Percentiles rank a stretch among this genome's conserved stretches.
phyloP scores from a whole-genome alignment of 352 stramenopile genomes.

The Phytophthora vignae region DNA sequence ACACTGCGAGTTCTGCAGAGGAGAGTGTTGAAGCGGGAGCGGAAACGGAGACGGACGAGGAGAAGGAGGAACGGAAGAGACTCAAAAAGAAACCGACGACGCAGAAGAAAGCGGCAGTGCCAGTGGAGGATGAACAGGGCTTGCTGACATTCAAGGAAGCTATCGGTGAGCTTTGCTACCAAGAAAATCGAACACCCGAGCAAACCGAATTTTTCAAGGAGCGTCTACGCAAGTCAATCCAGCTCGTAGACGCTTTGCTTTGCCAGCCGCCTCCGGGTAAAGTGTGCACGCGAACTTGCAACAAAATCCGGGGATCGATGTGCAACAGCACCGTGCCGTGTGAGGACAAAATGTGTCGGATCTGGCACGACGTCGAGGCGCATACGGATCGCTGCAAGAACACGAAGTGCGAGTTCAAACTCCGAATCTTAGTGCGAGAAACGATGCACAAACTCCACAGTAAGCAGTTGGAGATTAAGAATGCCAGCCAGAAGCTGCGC shows the following conservation, averaged over 20 bases:
- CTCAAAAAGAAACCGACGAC: constrained; percentile 12
- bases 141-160: constrained; percentile 64
- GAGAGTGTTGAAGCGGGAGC: constrained; percentile 33
- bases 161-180: constrained; percentile 73
- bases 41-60: constrained; percentile 36
- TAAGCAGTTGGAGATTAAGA: constrained; percentile 55
- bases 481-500: constrained; percentile 33
- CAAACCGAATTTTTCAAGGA: constrained; percentile 78
- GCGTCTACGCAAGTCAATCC: constrained; percentile 65
- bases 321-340: constrained; percentile 65
- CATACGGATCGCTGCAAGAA: constrained; percentile 75
- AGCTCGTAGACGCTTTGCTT: constrained; percentile 76
- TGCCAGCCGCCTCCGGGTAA: constrained; percentile 64
- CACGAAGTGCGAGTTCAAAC: constrained; percentile 72
- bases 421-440: constrained; percentile 70
- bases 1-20: constrained; percentile 25
- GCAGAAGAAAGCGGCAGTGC: constrained; percentile 23
- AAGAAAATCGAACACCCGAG: constrained; percentile 50
- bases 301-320: constrained; percentile 67
- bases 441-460: constrained; percentile 79
- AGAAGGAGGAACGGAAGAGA: constrained; percentile 24
- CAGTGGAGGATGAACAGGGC: constrained; percentile 50
- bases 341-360: constrained; percentile 70
- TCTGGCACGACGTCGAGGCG: constrained; percentile 79
- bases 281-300: constrained; percentile 53